phyloP scores from a whole-genome alignment of 1,139 yeast genomes.

The Zygosaccharomyces sapae region DNA sequence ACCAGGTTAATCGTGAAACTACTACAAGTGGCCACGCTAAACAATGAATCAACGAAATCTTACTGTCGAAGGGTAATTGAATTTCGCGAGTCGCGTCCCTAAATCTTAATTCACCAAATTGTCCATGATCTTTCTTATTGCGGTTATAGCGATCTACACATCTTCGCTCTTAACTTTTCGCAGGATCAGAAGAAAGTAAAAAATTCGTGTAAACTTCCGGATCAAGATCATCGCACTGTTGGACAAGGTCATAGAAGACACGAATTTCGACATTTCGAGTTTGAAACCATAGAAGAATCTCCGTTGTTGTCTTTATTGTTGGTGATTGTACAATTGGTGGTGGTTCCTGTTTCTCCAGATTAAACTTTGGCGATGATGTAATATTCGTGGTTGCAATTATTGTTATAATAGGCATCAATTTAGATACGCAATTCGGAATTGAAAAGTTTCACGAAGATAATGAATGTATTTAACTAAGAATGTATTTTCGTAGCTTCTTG shows the following conservation, averaged over 20 bases:
- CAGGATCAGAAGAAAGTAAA: neutral
- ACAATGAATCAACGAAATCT: neutral
- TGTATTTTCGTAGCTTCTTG: conserved; percentile 26
- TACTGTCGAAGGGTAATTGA: neutral
- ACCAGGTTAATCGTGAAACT: conserved; percentile 1
- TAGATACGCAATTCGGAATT: neutral
- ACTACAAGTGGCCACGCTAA: conserved; percentile 6
- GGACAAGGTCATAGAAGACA: conserved; percentile 1
- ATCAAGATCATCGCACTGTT: neutral
- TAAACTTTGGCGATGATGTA: neutral
- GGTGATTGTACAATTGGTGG: neutral
- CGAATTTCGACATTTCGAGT: neutral
- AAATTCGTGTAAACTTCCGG: conserved; percentile 4
- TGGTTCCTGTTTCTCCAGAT: neutral
- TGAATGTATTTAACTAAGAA: conserved; percentile 1
- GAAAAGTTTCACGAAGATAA: neutral
- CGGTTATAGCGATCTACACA: conserved; percentile 2
- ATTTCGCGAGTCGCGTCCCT: conserved; percentile 7
- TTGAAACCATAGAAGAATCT: neutral
- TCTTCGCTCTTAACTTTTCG: neutral
- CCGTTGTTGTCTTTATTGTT: neutral
- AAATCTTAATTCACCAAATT: neutral
- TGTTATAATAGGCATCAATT: neutral
- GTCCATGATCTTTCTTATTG: conserved; percentile 1
- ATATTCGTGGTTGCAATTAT: neutral